These are phyloP conservation scores for Saccharomycopsis selenospora DNA, from an alignment of 805 yeast genomes.

Conservation along the genomic window DNA sequence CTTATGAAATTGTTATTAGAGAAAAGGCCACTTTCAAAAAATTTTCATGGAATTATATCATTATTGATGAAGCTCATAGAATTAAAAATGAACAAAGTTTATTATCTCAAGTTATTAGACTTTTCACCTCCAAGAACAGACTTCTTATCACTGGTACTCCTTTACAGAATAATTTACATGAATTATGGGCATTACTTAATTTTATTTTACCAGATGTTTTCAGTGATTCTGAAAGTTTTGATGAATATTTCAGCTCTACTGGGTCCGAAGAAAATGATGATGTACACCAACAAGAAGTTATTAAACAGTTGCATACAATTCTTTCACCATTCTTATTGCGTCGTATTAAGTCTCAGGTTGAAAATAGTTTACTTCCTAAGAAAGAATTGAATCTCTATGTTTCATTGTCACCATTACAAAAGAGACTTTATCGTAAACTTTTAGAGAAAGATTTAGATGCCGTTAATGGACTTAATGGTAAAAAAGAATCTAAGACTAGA, in stretches of 20 bases:
- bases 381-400: conserved; percentile 67
- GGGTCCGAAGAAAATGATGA: conserved; percentile 29
- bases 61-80: conserved; percentile 80
- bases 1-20: conserved; percentile 70
- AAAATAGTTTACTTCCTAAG: conserved; percentile 67
- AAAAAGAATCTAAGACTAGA: conserved; percentile 68
- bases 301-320: conserved; percentile 67
- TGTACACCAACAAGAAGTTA: conserved; percentile 35
- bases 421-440: conserved; percentile 67
- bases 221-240: conserved; percentile 65
- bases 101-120: conserved; percentile 65
- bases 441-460: conserved; percentile 79
- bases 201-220: conserved; percentile 75
- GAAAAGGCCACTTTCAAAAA: conserved; percentile 63
- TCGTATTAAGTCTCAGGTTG: conserved; percentile 76
- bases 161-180: conserved; percentile 70
- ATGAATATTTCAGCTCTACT: conserved; percentile 54
- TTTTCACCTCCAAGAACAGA: conserved; percentile 64
- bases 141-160: conserved; percentile 78
- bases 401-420: conserved; percentile 74
- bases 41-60: conserved; percentile 68
- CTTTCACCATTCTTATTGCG: conserved; percentile 68
- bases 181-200: conserved; percentile 73
- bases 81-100: conserved; percentile 70
- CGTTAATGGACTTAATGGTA: conserved; percentile 74